Evolutionary conservation across 768 basidiomycete genomes (phyloP).

Genomic region (Crepidotus variabilis): DNA sequence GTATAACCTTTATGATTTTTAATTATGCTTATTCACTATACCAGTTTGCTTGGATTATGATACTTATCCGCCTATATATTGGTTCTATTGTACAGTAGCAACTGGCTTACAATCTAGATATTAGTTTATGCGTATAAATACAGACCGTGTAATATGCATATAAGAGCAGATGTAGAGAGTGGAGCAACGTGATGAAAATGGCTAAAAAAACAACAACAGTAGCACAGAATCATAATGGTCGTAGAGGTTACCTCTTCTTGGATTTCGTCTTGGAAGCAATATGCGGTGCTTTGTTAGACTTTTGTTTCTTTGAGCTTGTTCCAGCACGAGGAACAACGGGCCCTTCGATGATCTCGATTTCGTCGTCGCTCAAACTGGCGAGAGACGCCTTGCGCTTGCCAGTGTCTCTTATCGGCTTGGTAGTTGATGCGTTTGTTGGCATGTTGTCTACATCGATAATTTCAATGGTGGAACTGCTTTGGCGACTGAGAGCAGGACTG

Average conservation of each 20-base stretch:
- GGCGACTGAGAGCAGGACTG: slow-evolving; percentile 44
- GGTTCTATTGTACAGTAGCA: not conserved
- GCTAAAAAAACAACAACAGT: not conserved
- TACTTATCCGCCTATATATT: not conserved
- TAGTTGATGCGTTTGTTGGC: slow-evolving; percentile 15
- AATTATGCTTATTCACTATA: not conserved
- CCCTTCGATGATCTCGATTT: slow-evolving; percentile 50
- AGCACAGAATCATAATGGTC: not conserved
- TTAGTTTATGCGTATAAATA: slow-evolving; percentile 3
- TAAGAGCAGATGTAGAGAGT: not conserved
- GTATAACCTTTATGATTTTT: slow-evolving; percentile 9
- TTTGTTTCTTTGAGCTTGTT: slow-evolving; percentile 27
- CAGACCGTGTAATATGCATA: not conserved
- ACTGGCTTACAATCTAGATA: not conserved
- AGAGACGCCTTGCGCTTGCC: slow-evolving; percentile 49
- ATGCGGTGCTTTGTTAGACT: slow-evolving; percentile 26
- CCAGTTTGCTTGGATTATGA: not conserved
- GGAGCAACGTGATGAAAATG: not conserved
- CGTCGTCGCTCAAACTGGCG: slow-evolving; percentile 44
- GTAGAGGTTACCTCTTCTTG: slow-evolving; percentile 33
- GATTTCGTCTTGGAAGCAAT: slow-evolving; percentile 33
- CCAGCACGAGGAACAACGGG: slow-evolving; percentile 23
- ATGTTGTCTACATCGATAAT: slow-evolving; percentile 38
- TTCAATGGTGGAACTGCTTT: slow-evolving; percentile 41
- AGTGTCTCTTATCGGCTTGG: slow-evolving; percentile 20